Base-by-base conservation (phyloP, 192 early-diverging fungal species). In the Podochytrium sp. region DNA sequence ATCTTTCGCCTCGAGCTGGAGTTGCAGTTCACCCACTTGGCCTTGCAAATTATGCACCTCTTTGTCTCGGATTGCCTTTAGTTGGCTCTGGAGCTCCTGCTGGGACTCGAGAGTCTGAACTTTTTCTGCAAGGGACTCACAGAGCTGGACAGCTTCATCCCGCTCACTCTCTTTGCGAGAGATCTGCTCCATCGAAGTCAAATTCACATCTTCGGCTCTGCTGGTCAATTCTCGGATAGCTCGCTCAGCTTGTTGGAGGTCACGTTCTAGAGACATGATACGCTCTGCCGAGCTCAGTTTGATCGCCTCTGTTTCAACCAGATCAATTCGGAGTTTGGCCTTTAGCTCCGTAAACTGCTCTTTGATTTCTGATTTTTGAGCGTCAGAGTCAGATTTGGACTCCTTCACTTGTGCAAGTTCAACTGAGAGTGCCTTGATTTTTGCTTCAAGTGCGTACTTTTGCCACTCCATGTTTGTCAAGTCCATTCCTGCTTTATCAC, bases 401-500 rank as follows among this genome's bases (percentile, higher is more conserved):
- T 55, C 29, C 53, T 55, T 33, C 25, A 69, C 6, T 16, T 37
- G 33, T 7, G 1, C 25, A 30, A 56, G 6, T 55, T 69, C 66
- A 4, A 20, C 20, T 40, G 51, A 47, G 10, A 34, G 23, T 30
- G 50, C 35, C 60, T 57, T 71, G 27, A 71, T 10, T 41, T 59
- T 59, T 14, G 57, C 57, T 51, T 71, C 69, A 14, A 71, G 56
- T 27, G 52, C 53, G 39, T 42, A 59, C 32, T 71, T 71, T 59
- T 71, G 69, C 56, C 52, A 71, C 38, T 71, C 69, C 1, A 59
- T 59, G 56, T 71, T 59, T 14, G 53, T 59, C 14, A 71, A 20
- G 30, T 71, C 69, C 25, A 59, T 55, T 12, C 41, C n/a, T 20
- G 56, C 69, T 29, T 71, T 71, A 5, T 71, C 69, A 25, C 56